These are phyloP conservation scores for Rhizophora mangle DNA, from an alignment of 345 rosid genomes.

Conservation along the genomic window DNA sequence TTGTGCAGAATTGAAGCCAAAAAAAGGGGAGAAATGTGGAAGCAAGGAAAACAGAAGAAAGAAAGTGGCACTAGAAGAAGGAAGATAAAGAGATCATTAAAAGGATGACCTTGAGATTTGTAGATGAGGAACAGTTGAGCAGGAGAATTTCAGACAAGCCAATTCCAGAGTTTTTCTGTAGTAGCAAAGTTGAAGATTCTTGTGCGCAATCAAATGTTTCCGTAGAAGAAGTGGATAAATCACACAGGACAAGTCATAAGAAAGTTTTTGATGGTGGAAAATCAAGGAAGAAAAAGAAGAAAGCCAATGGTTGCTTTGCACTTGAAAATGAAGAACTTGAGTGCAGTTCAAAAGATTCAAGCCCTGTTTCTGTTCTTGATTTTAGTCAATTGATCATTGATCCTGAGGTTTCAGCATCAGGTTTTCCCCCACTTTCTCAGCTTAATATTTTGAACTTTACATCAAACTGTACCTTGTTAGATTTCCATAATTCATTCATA, in stretches of 20 bases:
- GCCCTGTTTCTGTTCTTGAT: conserved; percentile 93
- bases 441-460: not conserved
- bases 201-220: not conserved
- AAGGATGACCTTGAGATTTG: conserved; percentile 10
- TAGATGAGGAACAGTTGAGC: conserved; percentile 9
- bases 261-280: conserved; percentile 16
- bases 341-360: conserved; percentile 56
- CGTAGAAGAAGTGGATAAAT: conserved; percentile 1
- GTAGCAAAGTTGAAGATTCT: conserved; percentile 6
- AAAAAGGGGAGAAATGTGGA: conserved; percentile 25
- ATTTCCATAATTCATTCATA: not conserved
- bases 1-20: conserved; percentile 32
- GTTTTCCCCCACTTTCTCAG: conserved; percentile 23
- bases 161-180: conserved; percentile 2
- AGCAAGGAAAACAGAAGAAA: conserved; percentile 18
- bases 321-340: conserved; percentile 34
- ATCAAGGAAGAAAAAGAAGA: conserved; percentile 28
- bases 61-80: conserved; percentile 13
- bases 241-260: not conserved
- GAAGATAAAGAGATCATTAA: conserved; percentile 7
- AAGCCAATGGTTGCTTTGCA: not conserved
- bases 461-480: not conserved
- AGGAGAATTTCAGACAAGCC: conserved; percentile 4
- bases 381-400: conserved; percentile 42
- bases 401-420: conserved; percentile 36